Evolutionary conservation across 176 grass and related monocot species (phyloP).

Genomic region (Aegilops sharonensis): DNA sequence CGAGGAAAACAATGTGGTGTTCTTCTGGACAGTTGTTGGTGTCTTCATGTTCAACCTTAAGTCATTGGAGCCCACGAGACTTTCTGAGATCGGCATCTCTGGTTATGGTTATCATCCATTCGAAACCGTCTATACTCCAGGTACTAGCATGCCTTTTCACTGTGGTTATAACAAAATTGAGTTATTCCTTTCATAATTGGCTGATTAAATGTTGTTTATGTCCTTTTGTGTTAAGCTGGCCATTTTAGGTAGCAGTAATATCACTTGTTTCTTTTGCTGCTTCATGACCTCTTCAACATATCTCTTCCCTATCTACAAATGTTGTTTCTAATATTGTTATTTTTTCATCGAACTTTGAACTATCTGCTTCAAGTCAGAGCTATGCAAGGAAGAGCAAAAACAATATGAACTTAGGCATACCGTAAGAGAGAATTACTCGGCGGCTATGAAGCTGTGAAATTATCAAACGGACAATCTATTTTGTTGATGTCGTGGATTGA

Average conservation of each 20-base stretch:
- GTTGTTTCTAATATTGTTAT: not conserved
- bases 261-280: not conserved
- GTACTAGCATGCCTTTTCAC: not conserved
- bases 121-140: not conserved
- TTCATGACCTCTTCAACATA: not conserved
- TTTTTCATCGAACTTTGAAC: not conserved
- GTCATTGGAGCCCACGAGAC: not conserved
- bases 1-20: not conserved
- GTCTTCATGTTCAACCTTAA: not conserved
- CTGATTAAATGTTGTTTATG: not conserved
- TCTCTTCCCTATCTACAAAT: not conserved
- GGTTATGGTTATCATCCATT: not conserved
- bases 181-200: not conserved
- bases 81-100: not conserved
- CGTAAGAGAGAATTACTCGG: no score
- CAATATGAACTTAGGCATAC: not conserved
- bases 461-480: not conserved
- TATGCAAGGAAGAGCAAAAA: not conserved
- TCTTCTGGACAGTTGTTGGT: not conserved
- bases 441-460: no score
- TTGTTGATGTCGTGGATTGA: not conserved
- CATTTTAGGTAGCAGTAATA: not conserved
- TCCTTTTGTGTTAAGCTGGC: not conserved
- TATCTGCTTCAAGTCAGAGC: not conserved
- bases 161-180: not conserved